Base-by-base conservation (phyloP, 225 moss, liverwort and hornwort genomes). In the Polytrichum formosum region DNA sequence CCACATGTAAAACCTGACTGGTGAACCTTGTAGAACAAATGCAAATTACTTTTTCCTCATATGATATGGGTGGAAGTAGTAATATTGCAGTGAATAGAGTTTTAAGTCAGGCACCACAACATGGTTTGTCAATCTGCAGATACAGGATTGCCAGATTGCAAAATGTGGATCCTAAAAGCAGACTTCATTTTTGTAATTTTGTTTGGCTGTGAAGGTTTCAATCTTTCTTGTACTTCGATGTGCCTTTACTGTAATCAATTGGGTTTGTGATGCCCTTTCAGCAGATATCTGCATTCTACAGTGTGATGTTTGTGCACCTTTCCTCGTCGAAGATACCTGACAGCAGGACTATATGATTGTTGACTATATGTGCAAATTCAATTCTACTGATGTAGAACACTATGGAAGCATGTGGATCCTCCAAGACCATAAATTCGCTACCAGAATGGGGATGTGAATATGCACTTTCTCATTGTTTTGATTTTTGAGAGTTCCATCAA, bases 21-120 rank as follows among this genome's bases (percentile, higher is more conserved):
- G 76, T 73, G 76, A 73, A 76, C 65, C 73, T 67, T 54, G 53
- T 63, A 76, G 82, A 63, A 73, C 73, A 76, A 69, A 74, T 66
- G 67, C 79, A 83, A 73, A 70, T 71, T 73, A 67, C 83, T 55
- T 72, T 79, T 75, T 65, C 55, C 68, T 67, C 67, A 58, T 68
- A 63, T 76, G 74, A 69, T 64, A 72, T 70, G 76, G 66, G 63
- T 76, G 79, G 64, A 63, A 79, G 71, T 75, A 83, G 79, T 55
- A 76, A 83, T 54, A 68, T 55, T 79, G 76, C 59, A 73, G 59
- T 62, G 61, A 61, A n/a, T 53, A 55, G 61, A 60, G 69, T 56
- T 63, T 30, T 26, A 68, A 56, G 22, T 26, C 25, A 74, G 28
- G 58, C 65, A 65, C 46, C 66, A 74, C 66, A 25, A 62, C 62